phyloP scores from a whole-genome alignment of 2,329 filamentous ascomycete species.

The Aspergillus ibericus region DNA sequence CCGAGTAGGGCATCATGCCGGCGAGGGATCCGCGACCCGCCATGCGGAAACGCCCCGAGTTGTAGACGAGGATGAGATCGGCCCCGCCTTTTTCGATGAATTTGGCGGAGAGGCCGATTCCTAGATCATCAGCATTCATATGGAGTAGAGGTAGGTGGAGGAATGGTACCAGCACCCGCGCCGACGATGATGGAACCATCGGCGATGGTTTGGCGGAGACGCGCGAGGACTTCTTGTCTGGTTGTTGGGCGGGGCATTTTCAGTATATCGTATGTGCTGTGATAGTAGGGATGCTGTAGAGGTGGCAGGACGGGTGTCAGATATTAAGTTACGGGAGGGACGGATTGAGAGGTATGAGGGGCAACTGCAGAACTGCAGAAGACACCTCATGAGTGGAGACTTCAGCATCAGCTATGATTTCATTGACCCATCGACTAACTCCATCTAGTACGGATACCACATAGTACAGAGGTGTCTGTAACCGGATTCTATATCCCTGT shows the following conservation, averaged over 20 bases:
- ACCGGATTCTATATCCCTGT: too few relatives aligned
- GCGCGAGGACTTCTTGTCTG: conserved; percentile 56
- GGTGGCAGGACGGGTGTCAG: too few relatives aligned
- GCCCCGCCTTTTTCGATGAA: conserved; percentile 67
- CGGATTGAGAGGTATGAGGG: too few relatives aligned
- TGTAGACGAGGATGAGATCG: conserved; percentile 72
- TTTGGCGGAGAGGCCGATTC: conserved; percentile 70
- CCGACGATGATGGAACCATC: conserved; percentile 63
- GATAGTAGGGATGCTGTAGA: neutral
- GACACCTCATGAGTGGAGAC: too few relatives aligned
- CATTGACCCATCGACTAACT: too few relatives aligned
- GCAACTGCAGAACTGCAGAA: too few relatives aligned
- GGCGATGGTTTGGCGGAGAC: conserved; percentile 56
- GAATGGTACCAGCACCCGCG: conserved; percentile 58
- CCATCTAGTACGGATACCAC: too few relatives aligned
- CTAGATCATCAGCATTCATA: conserved; percentile 35
- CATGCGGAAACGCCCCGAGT: conserved; percentile 72
- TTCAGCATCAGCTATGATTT: too few relatives aligned
- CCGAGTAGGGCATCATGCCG: conserved; percentile 69
- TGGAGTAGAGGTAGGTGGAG: neutral
- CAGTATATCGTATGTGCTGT: neutral
- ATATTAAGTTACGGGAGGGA: too few relatives aligned
- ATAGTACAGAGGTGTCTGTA: too few relatives aligned
- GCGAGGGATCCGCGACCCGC: conserved; percentile 68
- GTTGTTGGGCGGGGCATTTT: conserved; percentile 60